A percentile compares a stretch with the other conserved stretches of the same genome.
Conservation (phyloP, 352 stramenopile species). For the Globisporangium emineosum region DNA sequence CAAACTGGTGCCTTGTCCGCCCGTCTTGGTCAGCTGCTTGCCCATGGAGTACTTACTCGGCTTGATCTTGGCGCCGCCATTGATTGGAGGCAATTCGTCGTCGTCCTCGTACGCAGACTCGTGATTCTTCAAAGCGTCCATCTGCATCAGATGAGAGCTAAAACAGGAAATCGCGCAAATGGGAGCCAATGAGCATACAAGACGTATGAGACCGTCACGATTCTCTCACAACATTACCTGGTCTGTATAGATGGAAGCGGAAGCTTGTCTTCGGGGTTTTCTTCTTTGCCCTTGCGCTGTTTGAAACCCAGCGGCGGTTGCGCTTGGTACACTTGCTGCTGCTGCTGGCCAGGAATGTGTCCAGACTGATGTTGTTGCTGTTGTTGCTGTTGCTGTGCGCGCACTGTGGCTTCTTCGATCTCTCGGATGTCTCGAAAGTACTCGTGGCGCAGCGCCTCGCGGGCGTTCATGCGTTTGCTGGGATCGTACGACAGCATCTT, state of each 20-base stretch:
- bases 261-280: slow-evolving; percentile 44
- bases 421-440: slow-evolving; percentile 90
- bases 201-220: slow-evolving; percentile 1
- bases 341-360: background rate
- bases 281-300: slow-evolving; percentile 50
- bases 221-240: slow-evolving; percentile 21
- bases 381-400: slow-evolving; percentile 32
- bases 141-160: slow-evolving; percentile 11
- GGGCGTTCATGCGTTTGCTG: slow-evolving; percentile 86
- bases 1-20: slow-evolving; percentile 5
- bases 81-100: slow-evolving; percentile 15
- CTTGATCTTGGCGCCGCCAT: slow-evolving; percentile 15
- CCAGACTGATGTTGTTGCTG: slow-evolving; percentile 5
- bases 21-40: slow-evolving; percentile 21
- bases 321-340: slow-evolving; percentile 22
- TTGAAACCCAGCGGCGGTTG: slow-evolving; percentile 32
- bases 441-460: slow-evolving; percentile 87
- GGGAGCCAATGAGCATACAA: background rate
- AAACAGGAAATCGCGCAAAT: background rate
- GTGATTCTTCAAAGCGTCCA: slow-evolving; percentile 4
- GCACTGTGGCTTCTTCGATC: slow-evolving; percentile 53
- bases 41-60: slow-evolving; percentile 29
- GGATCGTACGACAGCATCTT: slow-evolving; percentile 90
- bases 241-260: slow-evolving; percentile 56
- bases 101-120: slow-evolving; percentile 6